Evolutionary conservation across 176 grass and related monocot genomes (phyloP).

Genomic region (Juncus inflexus): DNA sequence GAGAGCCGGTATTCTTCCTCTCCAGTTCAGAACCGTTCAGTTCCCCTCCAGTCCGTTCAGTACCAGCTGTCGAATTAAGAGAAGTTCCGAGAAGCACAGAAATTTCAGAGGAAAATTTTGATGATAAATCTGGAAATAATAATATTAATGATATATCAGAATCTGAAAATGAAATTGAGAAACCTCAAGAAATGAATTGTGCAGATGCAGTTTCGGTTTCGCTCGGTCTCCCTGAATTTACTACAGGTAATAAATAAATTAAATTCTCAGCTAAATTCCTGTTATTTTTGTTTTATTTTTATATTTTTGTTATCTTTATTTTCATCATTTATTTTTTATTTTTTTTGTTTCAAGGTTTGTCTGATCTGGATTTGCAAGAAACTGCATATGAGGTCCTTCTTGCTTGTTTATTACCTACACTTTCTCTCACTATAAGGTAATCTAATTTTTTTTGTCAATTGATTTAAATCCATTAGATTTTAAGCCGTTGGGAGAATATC

Average conservation of each 20-base stretch:
- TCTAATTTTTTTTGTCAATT: conserved; percentile 30
- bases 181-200: conserved; percentile 31
- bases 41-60: conserved; percentile 55
- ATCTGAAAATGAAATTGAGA: conserved; percentile 22
- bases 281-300: conserved; percentile 10
- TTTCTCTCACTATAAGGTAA: conserved; percentile 62
- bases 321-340: conserved; percentile 26
- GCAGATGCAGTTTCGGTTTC: conserved; percentile 48
- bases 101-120: conserved; percentile 24
- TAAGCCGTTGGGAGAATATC: too few relatives aligned
- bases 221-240: conserved; percentile 64
- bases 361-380: conserved; percentile 73
- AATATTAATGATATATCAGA: conserved; percentile 22
- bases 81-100: conserved; percentile 28
- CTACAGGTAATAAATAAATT: conserved; percentile 51
- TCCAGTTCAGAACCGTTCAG: conserved; percentile 40
- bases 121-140: conserved; percentile 27
- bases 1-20: conserved; percentile 67
- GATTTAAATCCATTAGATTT: too few relatives aligned
- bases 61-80: conserved; percentile 28
- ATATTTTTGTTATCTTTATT: neutral
- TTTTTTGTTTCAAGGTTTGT: conserved; percentile 47
- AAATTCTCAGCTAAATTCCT: conserved; percentile 13
- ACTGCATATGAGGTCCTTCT: conserved; percentile 85
- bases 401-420: conserved; percentile 30